Percentiles rank a stretch among this genome's conserved stretches.
Evolutionary conservation across 371 early-diverging fungal species (phyloP).

Genomic region (Apophysomyces elegans): DNA sequence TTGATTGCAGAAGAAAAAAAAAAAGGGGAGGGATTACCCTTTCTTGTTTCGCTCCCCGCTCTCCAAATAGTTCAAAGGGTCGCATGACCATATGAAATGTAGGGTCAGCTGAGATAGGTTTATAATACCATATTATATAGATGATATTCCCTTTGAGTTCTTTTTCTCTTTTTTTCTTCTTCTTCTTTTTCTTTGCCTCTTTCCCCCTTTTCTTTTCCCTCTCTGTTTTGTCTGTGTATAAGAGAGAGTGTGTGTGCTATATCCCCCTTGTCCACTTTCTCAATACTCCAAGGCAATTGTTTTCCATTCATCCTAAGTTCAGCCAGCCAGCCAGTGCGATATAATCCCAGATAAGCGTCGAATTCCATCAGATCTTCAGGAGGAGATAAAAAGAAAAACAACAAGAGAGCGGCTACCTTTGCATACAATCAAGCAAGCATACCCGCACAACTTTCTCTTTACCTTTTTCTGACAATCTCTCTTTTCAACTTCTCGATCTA

Average conservation of each 20-base stretch:
- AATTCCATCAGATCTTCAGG: background rate
- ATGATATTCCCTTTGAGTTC: conserved; percentile 10
- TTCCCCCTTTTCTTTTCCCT: background rate
- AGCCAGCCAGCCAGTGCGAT: background rate
- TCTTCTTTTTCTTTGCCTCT: conserved; percentile 11
- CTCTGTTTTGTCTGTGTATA: no score
- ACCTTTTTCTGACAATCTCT: conserved; percentile 10
- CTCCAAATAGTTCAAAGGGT: conserved; percentile 3
- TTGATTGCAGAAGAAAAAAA: background rate
- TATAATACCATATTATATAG: conserved; percentile 2
- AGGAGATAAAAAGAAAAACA: background rate
- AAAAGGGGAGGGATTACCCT: background rate
- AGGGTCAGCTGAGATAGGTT: conserved; percentile 11
- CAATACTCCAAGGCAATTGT: background rate
- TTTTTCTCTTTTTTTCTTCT: conserved; percentile 5
- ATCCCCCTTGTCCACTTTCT: background rate
- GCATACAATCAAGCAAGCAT: conserved; percentile 10
- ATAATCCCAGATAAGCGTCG: background rate
- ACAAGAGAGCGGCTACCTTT: conserved; percentile 6
- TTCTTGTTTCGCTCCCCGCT: background rate
- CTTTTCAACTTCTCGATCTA: conserved; percentile 10
- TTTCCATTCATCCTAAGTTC: background rate
- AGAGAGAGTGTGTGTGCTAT: background rate
- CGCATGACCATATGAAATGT: conserved; percentile 7
- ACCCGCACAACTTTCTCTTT: conserved; percentile 1